Base-by-base conservation (phyloP, 495 filamentous ascomycete genomes). In the Collariella sp. region DNA sequence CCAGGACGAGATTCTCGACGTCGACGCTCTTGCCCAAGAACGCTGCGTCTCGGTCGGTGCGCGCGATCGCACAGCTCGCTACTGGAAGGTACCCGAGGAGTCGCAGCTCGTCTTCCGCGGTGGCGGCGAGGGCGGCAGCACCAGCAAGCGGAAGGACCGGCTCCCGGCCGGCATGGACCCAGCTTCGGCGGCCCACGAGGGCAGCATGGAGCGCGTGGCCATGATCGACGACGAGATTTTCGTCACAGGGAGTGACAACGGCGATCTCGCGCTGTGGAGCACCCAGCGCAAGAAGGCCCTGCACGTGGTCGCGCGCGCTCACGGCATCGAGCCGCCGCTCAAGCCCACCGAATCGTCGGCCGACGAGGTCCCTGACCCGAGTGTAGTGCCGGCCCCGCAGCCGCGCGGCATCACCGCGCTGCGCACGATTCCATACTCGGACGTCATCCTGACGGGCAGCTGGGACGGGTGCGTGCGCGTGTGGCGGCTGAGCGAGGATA, bases 51-150 rank as follows among this genome's bases (percentile, higher is more conserved):
- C 83, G 56, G 93, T 95, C 18, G 93, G 93, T 54, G 59, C 86
- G 26, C 78, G 91, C 46, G 93, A 98, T 65, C 84, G 91, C 20
- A 95, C 93, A 0, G 91, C 90, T n/a, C 77, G 93, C 26, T 69
- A 96, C 56, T 98, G 93, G 93, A 98, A 97, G 68, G 90, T 97
- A 2, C 83, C 89, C 23, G 93, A 98, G 52, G 93, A 98, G 64
- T 86, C 84, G 1, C 94, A 97, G 64, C 78, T 97, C 5, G 91
- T 97, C 1, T 98, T 97, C 70, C 85, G 91, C 36, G 91, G 90
- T 40, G 89, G 88, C 36, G 84, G 78, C 19, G 73, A 75, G 18
- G 75, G 71, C 19, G 75, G 75, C 46, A 80, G 79, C 59, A 84
- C 74, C 52, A 81, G 80, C 60, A 85, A 84, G 26, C 26, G 26